These are phyloP conservation scores for Alternaria conjuncta DNA, from an alignment of 2,329 filamentous ascomycete species.

Conservation along the genomic window DNA sequence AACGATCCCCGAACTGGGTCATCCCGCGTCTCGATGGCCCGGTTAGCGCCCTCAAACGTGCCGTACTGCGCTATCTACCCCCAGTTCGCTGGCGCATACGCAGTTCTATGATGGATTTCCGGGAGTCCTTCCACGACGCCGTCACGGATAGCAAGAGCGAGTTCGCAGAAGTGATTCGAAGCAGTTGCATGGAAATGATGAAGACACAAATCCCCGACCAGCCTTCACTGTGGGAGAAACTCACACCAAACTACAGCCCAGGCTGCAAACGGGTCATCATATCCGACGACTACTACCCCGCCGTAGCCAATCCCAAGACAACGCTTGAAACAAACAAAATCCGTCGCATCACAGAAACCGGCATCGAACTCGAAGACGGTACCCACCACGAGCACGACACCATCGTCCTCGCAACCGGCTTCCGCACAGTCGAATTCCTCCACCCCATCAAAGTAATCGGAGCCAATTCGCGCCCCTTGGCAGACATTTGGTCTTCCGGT, in stretches of 20 bases:
- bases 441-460: slow-evolving; percentile 63
- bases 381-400: slow-evolving; percentile 59
- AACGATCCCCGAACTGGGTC: slow-evolving; percentile 66
- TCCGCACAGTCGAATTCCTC: slow-evolving; percentile 65
- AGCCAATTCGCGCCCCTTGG: slow-evolving; percentile 51
- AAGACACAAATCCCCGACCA: slow-evolving; percentile 56
- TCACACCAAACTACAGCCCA: slow-evolving; percentile 61
- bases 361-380: slow-evolving; percentile 55
- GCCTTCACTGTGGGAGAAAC: slow-evolving; percentile 59
- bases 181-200: slow-evolving; percentile 49
- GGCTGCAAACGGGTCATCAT: slow-evolving; percentile 64
- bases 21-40: slow-evolving; percentile 59
- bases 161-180: slow-evolving; percentile 52
- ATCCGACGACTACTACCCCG: slow-evolving; percentile 63
- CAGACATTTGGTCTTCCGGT: slow-evolving; percentile 59
- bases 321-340: slow-evolving; percentile 60
- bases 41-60: slow-evolving; percentile 52
- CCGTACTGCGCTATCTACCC: slow-evolving; percentile 59
- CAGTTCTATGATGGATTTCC: slow-evolving; percentile 61
- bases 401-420: slow-evolving; percentile 65
- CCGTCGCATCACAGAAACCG: slow-evolving; percentile 53
- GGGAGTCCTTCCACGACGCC: slow-evolving; percentile 57
- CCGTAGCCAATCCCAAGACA: slow-evolving; percentile 57
- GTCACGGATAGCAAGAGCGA: slow-evolving; percentile 52
- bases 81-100: slow-evolving; percentile 59